Conservation (phyloP, 208 protist species). For the Crithidia sp. region DNA sequence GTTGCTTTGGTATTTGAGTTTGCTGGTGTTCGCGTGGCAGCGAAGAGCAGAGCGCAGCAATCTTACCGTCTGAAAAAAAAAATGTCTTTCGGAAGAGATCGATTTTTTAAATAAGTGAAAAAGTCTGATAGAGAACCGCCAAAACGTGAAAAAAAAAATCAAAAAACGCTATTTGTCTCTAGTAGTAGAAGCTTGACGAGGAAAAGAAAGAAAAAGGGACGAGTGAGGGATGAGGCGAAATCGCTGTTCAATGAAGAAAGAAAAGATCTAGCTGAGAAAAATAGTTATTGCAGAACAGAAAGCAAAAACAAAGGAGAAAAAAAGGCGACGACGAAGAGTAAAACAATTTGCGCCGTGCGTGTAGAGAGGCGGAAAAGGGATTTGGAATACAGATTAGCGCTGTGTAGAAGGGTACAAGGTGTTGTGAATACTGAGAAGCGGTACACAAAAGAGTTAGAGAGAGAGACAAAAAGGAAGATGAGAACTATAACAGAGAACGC, state of each 20-base stretch:
- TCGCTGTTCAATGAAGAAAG: not conserved
- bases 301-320: conserved; percentile 23
- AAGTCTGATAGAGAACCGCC: not conserved
- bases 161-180: no score
- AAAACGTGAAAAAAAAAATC: not conserved
- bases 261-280: conserved; percentile 1
- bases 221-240: not conserved
- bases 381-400: no score
- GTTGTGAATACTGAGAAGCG: no score
- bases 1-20: not conserved
- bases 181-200: not conserved
- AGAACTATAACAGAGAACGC: no score
- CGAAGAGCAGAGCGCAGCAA: no score
- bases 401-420: no score
- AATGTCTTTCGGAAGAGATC: not conserved
- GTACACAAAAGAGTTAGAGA: no score
- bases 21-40: no score
- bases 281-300: not conserved
- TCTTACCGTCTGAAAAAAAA: no score
- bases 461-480: no score
- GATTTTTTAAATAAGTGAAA: conserved; percentile 14
- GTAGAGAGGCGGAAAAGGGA: no score
- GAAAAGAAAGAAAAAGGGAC: not conserved
- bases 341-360: no score
- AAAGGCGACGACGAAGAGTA: not conserved